A percentile compares a stretch with the other conserved stretches of the same genome.
phyloP scores from a whole-genome alignment of 1,284 basidiomycete species.

The Ceratobasidium sp. region DNA sequence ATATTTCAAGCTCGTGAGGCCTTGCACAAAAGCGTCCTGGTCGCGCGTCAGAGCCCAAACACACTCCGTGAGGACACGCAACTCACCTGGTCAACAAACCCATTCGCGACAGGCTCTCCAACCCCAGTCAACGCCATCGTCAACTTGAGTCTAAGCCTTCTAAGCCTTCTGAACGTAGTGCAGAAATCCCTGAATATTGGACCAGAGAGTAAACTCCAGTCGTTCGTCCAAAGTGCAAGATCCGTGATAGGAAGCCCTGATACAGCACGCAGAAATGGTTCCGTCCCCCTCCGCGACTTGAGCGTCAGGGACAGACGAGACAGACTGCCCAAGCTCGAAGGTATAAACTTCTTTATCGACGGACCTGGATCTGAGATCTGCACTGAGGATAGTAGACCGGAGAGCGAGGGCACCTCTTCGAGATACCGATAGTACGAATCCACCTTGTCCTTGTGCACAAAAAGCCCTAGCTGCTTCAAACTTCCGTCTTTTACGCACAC shows the following conservation, averaged over 20 bases:
- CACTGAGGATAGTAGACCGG: no score
- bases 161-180: background rate
- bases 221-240: background rate
- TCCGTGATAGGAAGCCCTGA: background rate
- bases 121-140: no score
- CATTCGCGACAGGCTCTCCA: background rate
- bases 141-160: background rate
- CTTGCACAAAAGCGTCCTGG: conserved; percentile 22
- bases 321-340: background rate
- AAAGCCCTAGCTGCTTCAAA: no score
- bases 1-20: background rate
- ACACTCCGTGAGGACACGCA: no score
- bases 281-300: background rate
- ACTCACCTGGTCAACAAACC: background rate
- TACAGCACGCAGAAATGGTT: background rate
- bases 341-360: background rate
- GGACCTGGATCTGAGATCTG: background rate
- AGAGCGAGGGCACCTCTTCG: no score
- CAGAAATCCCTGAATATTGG: background rate
- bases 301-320: background rate
- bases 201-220: background rate
- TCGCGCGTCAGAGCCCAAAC: no score
- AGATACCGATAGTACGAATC: no score
- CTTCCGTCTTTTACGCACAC: no score
- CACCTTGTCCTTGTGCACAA: no score